phyloP scores from a whole-genome alignment of 768 basidiomycete genomes.

The Psilocybe sp. region DNA sequence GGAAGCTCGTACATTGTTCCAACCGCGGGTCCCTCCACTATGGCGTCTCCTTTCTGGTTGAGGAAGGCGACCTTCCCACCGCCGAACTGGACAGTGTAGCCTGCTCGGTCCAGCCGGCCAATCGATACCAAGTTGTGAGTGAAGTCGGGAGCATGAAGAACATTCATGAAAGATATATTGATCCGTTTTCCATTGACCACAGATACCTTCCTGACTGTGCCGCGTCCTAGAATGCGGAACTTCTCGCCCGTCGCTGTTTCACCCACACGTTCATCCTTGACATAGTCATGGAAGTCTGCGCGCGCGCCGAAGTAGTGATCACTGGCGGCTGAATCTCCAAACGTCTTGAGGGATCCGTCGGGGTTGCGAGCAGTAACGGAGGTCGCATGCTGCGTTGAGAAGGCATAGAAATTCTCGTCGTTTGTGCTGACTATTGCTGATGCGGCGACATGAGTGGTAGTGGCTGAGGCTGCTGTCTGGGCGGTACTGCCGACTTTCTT shows the following conservation, averaged over 20 bases:
- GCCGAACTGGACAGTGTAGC: slow-evolving; percentile 11
- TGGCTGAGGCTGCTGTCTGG: no score
- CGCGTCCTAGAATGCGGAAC: slow-evolving; percentile 18
- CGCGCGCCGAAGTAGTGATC: slow-evolving; percentile 18
- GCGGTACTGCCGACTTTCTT: no score
- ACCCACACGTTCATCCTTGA: background rate
- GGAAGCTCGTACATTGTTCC: background rate
- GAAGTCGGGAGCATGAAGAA: slow-evolving; percentile 22
- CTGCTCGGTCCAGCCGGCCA: slow-evolving; percentile 7
- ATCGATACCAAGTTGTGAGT: slow-evolving; percentile 22
- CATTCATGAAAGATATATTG: slow-evolving; percentile 16
- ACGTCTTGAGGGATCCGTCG: background rate
- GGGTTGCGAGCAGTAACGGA: no score
- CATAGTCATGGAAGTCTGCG: slow-evolving; percentile 14
- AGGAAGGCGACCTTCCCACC: slow-evolving; percentile 2
- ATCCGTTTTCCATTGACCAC: slow-evolving; percentile 3
- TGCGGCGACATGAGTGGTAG: no score
- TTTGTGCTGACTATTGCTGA: no score
- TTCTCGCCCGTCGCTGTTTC: slow-evolving; percentile 5
- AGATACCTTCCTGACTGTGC: slow-evolving; percentile 11
- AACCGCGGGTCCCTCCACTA: background rate
- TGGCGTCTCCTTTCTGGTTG: background rate
- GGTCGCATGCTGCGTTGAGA: no score
- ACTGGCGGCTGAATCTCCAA: slow-evolving; percentile 18
- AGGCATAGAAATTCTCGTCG: no score